phyloP scores from a whole-genome alignment of 306 rosid species.

The Medicago ruthenica region DNA sequence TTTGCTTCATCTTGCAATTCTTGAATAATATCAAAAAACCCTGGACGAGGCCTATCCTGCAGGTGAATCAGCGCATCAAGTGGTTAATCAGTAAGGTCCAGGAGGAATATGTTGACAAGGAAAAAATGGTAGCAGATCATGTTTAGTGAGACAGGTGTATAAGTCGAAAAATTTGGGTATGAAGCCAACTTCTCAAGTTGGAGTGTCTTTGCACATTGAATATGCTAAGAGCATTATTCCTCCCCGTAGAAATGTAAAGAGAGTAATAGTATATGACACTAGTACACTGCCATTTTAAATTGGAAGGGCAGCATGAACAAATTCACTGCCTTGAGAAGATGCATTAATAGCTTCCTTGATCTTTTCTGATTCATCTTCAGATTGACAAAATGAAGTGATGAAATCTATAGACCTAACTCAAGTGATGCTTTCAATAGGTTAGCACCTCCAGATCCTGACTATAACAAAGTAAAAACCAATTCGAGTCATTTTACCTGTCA shows the following conservation, averaged over 20 bases:
- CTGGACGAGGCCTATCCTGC: too few relatives aligned
- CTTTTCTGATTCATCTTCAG: conserved; percentile 69
- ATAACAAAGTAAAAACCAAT: conserved; percentile 53
- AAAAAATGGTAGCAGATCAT: conserved; percentile 26
- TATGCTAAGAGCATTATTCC: conserved; percentile 34
- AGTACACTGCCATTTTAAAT: conserved; percentile 69
- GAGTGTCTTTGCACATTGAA: conserved; percentile 26
- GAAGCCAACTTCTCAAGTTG: conserved; percentile 12
- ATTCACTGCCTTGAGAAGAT: conserved; percentile 85
- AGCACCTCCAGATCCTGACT: conserved; percentile 68
- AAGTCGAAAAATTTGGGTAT: conserved; percentile 18
- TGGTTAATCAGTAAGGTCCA: too few relatives aligned
- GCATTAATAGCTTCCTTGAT: conserved; percentile 85
- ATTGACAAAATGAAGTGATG: conserved; percentile 79
- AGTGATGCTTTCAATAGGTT: conserved; percentile 77
- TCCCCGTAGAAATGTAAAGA: conserved; percentile 4
- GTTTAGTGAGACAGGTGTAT: not conserved
- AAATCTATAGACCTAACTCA: conserved; percentile 97
- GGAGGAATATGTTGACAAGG: conserved; percentile 24
- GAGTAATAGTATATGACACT: not conserved
- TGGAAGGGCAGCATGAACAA: conserved; percentile 92
- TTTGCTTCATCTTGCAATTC: conserved; percentile 77
- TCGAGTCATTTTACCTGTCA: conserved; percentile 43
- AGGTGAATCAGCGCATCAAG: too few relatives aligned
- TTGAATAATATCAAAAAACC: too few relatives aligned